Percentiles rank a stretch among this genome's conserved stretches.
phyloP scores from a whole-genome alignment of 768 basidiomycete species.

The Lactarius evosmus region DNA sequence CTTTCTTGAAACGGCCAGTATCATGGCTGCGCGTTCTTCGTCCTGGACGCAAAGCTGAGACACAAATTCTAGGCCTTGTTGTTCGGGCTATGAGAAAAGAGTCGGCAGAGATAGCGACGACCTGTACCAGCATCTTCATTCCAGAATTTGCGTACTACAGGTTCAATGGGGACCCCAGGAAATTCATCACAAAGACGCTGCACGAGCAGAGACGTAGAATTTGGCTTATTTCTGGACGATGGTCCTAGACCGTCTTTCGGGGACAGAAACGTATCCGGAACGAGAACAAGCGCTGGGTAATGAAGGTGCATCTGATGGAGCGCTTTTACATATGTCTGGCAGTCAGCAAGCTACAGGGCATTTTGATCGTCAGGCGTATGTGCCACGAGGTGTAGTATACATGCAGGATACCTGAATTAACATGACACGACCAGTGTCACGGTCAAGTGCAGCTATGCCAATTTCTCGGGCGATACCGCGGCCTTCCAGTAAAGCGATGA shows the following conservation, averaged over 20 bases:
- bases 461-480: constrained; percentile 79
- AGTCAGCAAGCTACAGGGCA: constrained; percentile 65
- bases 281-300: constrained; percentile 63
- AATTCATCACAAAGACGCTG: constrained; percentile 74
- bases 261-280: constrained; percentile 79
- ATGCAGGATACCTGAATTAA: constrained; percentile 64
- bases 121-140: constrained; percentile 69
- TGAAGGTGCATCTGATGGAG: constrained; percentile 83
- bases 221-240: constrained; percentile 43
- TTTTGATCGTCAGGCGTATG: constrained; percentile 8
- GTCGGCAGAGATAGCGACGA: constrained; percentile 5
- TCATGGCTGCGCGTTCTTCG: constrained; percentile 74
- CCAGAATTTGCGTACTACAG: constrained; percentile 79
- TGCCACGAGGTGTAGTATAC: background rate
- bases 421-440: constrained; percentile 69
- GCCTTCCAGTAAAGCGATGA: constrained; percentile 72
- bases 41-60: constrained; percentile 75
- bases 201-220: constrained; percentile 59
- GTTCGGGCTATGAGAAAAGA: constrained; percentile 5
- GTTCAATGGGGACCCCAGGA: constrained; percentile 60
- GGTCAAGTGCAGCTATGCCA: constrained; percentile 83
- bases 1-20: constrained; percentile 81
- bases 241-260: constrained; percentile 48
- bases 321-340: constrained; percentile 85
- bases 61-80: constrained; percentile 71